Percentiles rank a stretch among this genome's conserved stretches.
phyloP scores from a whole-genome alignment of 2,329 filamentous ascomycete genomes.

The Pseudogymnoascus sp. region DNA sequence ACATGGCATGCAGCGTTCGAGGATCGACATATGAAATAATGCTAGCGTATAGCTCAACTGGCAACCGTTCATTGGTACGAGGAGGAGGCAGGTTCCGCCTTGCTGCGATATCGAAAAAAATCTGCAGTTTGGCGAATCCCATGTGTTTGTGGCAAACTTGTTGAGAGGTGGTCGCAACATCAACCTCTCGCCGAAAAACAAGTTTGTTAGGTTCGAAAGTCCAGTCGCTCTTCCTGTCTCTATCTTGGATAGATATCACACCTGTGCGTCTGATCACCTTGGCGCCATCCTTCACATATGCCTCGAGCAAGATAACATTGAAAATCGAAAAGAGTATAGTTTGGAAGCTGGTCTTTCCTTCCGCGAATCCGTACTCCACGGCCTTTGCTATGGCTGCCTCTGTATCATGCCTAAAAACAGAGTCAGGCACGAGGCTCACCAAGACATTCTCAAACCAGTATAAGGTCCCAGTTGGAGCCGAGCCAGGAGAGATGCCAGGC shows the following conservation, averaged over 20 bases:
- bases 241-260: not conserved
- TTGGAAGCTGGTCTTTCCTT: not conserved
- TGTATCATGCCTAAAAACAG: not conserved
- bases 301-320: not conserved
- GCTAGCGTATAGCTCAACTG: not conserved
- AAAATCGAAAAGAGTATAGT: not conserved
- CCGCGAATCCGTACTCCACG: not conserved
- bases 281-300: not conserved
- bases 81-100: not conserved
- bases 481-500: not conserved
- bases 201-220: not conserved
- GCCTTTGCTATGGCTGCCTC: not conserved
- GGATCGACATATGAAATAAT: not conserved
- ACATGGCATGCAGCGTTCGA: not conserved
- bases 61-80: not conserved
- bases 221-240: not conserved
- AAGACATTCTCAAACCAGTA: conserved; percentile 1
- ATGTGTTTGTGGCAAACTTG: not conserved
- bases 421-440: conserved; percentile 3
- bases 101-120: not conserved
- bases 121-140: not conserved
- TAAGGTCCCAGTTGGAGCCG: not conserved
- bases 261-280: not conserved
- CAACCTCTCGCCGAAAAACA: not conserved
- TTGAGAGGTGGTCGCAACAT: not conserved